Evolutionary conservation across 257 asterid species (phyloP), one percentile per base, ranked within the genome.

Genomic region (Scutellaria galericulata): DNA sequence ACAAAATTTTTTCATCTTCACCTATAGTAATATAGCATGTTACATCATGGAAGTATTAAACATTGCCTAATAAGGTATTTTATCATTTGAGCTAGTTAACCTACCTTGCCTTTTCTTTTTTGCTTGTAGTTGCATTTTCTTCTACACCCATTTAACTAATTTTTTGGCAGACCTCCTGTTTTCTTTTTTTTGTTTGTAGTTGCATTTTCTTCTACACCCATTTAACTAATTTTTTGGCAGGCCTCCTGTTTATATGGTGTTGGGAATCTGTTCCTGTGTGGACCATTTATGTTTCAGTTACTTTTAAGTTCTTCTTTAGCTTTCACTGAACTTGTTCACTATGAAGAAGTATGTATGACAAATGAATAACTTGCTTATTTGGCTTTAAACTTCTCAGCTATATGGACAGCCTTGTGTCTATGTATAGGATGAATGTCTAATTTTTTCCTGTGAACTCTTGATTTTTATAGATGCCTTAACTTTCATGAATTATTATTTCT

Each of bases 21-120:
- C 66, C 31, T 60, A 20, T 67, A 55, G 67, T 76, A 71, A 72
- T 11, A 20, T 67, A 54, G 70, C 46, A 24, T 68, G 70, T 5
- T 57, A 10, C 40, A 24, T 68, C 63, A 39, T 61, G 71, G 2
- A 9, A 68, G 69, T 67, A 63, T 40, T 48, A 10, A 35, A 12
- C 51, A 55, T 40, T 47, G 8, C 41, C 15, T 41, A 18, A 4
- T 50, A 53, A 72, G 55, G 39, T 61, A 66, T 47, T 61, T 15
- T 5, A 22, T 12, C 60, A 64, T 3, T 37, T 14, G 14, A 52
- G 69, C 41, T 71, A 15, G 9, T 48, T 62, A 54, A 51, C 18
- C 22, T 27, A n/a, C 40, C 57, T 69, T 57, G 54, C 14, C 6
- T 65, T 57, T 31, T 31, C 37, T 31, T 31, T 31, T 40, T 18